A percentile compares a stretch with the other conserved stretches of the same genome.
Conservation (phyloP, 768 basidiomycete species). For the Xanthoconium purpureum region DNA sequence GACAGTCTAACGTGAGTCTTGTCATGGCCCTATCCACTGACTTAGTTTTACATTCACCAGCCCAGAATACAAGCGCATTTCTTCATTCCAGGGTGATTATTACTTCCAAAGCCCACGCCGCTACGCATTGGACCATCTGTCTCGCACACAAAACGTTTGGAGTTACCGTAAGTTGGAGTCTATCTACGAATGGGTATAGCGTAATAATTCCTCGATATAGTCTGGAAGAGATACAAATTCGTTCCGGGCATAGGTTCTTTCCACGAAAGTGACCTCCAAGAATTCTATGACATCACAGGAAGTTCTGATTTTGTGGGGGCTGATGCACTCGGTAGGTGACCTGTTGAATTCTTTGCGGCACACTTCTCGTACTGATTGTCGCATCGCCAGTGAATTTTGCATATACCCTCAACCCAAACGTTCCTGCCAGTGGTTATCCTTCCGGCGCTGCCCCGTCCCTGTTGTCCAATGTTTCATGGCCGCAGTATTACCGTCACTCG, state of each 20-base stretch:
- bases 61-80: too few relatives aligned
- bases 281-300: constrained; percentile 11
- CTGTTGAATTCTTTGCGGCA: neutral
- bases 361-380: neutral
- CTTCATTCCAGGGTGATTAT: too few relatives aligned
- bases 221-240: constrained; percentile 16
- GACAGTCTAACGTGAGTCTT: constrained; percentile 10
- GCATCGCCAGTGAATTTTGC: constrained; percentile 13
- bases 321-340: constrained; percentile 8
- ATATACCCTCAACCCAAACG: constrained; percentile 11
- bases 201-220: neutral
- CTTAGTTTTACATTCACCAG: neutral
- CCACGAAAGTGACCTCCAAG: constrained; percentile 16
- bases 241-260: constrained; percentile 16
- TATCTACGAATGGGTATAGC: too few relatives aligned
- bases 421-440: constrained; percentile 7
- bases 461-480: constrained; percentile 7
- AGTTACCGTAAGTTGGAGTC: constrained; percentile 3
- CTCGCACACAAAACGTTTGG: constrained; percentile 14
- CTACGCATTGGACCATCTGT: neutral
- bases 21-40: neutral
- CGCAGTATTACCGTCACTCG: neutral
- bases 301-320: constrained; percentile 10
- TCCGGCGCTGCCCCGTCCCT: constrained; percentile 5
- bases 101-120: too few relatives aligned